Evolutionary conservation across 805 yeast species (phyloP).

Genomic region (Pichia deserticola): DNA sequence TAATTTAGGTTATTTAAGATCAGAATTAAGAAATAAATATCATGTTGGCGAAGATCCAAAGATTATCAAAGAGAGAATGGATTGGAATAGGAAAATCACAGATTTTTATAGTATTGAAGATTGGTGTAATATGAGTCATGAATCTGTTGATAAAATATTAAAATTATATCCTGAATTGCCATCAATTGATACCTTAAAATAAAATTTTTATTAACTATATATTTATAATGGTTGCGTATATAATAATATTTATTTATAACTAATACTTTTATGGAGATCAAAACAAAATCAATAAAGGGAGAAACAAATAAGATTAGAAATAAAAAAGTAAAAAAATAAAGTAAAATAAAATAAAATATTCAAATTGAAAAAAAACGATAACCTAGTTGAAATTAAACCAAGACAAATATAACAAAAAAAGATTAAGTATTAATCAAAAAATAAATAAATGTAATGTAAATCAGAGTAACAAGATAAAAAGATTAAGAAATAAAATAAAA

Average conservation of each 20-base stretch:
- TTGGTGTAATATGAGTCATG: constrained; percentile 43
- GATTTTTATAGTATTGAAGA: constrained; percentile 51
- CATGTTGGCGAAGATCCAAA: constrained; percentile 39
- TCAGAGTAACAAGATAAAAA: too few species aligned
- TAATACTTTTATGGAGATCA: not conserved
- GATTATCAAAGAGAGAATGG: constrained; percentile 57
- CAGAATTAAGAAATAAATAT: constrained; percentile 35
- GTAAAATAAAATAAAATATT: not conserved
- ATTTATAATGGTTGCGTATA: not conserved
- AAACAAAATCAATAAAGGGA: too few species aligned
- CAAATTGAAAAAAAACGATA: not conserved
- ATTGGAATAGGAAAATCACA: constrained; percentile 59
- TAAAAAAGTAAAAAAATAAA: not conserved
- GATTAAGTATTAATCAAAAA: too few species aligned
- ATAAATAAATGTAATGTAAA: too few species aligned
- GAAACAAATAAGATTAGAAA: not conserved
- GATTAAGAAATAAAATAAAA: not conserved
- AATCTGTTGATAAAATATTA: constrained; percentile 35
- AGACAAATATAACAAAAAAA: too few species aligned
- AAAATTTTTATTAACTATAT: not conserved
- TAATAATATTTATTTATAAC: not conserved
- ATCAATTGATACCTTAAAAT: not conserved
- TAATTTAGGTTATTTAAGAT: constrained; percentile 51
- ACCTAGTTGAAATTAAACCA: too few species aligned
- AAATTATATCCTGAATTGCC: constrained; percentile 45